A percentile compares a stretch with the other conserved stretches of the same genome.
Conservation (phyloP, 495 filamentous ascomycete species). For the Neurospora sp. region DNA sequence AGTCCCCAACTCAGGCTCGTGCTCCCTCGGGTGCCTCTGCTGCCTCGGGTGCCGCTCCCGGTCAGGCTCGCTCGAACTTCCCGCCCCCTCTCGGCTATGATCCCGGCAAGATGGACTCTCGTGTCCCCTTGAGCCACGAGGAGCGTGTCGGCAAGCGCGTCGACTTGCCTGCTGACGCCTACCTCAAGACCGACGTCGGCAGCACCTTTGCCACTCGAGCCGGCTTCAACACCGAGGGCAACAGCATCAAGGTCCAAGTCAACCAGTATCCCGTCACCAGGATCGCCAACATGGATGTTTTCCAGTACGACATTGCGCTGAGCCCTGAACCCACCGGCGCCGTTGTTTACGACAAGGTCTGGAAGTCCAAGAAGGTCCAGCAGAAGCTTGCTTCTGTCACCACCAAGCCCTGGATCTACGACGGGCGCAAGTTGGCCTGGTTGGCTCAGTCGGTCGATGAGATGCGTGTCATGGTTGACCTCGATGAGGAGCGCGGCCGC, state of each 20-base stretch:
- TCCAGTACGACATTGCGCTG: conserved; percentile 74
- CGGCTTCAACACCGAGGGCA: conserved; percentile 49
- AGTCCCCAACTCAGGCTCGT: not conserved
- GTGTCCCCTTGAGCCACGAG: not conserved
- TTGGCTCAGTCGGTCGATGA: conserved; percentile 30
- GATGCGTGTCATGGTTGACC: conserved; percentile 46
- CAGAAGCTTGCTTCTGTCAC: conserved; percentile 27
- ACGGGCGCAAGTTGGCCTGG: conserved; percentile 74
- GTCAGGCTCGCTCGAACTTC: not conserved
- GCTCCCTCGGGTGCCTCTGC: not conserved
- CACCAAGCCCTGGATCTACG: conserved; percentile 51
- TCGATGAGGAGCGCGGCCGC: conserved; percentile 49
- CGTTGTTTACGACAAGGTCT: conserved; percentile 56
- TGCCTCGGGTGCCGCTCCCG: not conserved
- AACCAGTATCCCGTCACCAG: conserved; percentile 64
- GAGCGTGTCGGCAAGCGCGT: conserved; percentile 26
- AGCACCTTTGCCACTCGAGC: conserved; percentile 27
- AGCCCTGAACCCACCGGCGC: conserved; percentile 51
- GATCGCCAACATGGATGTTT: conserved; percentile 43
- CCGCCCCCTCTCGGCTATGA: conserved; percentile 17
- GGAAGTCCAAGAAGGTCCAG: conserved; percentile 53
- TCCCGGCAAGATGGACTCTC: conserved; percentile 15
- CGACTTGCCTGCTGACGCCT: conserved; percentile 38
- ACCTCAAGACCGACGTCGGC: conserved; percentile 5
- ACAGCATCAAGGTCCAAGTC: conserved; percentile 45